A percentile compares a stretch with the other conserved stretches of the same genome.
Evolutionary conservation across 208 protist species (phyloP).

Genomic region (Crithidia sp.): DNA sequence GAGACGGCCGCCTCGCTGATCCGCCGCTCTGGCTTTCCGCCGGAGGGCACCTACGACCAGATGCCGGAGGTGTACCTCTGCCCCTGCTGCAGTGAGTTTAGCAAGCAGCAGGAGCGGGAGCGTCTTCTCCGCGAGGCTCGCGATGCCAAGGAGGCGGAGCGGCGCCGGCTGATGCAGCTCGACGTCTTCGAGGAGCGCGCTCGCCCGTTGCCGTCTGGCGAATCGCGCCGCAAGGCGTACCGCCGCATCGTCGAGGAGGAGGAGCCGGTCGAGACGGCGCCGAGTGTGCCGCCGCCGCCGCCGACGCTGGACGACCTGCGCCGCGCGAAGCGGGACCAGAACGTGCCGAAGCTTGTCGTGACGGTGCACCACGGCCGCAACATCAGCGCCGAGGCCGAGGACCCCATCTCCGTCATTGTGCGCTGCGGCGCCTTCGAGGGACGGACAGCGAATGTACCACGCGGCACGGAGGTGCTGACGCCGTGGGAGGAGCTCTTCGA

Average conservation of each 20-base stretch:
- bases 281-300: slow-evolving; percentile 68
- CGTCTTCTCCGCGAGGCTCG: slow-evolving; percentile 56
- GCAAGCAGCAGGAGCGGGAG: slow-evolving; percentile 60
- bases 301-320: slow-evolving; percentile 74
- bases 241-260: slow-evolving; percentile 54
- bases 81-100: slow-evolving; percentile 85
- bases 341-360: slow-evolving; percentile 77
- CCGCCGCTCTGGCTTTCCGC: slow-evolving; percentile 81
- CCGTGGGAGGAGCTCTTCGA: slow-evolving; percentile 92
- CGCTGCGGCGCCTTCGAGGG: slow-evolving; percentile 90
- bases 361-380: slow-evolving; percentile 88
- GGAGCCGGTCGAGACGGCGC: slow-evolving; percentile 31
- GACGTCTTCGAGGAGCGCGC: slow-evolving; percentile 91
- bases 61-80: slow-evolving; percentile 86
- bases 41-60: slow-evolving; percentile 78
- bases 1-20: slow-evolving; percentile 89
- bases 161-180: slow-evolving; percentile 76
- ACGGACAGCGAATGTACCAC: slow-evolving; percentile 81
- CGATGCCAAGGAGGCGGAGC: slow-evolving; percentile 74
- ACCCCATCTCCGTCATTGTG: slow-evolving; percentile 83
- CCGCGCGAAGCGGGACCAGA: slow-evolving; percentile 43
- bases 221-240: slow-evolving; percentile 46
- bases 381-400: slow-evolving; percentile 53
- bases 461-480: slow-evolving; percentile 61
- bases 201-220: slow-evolving; percentile 46